Conservation (phyloP, 768 basidiomycete species). For the Dacryopinax spathularia region DNA sequence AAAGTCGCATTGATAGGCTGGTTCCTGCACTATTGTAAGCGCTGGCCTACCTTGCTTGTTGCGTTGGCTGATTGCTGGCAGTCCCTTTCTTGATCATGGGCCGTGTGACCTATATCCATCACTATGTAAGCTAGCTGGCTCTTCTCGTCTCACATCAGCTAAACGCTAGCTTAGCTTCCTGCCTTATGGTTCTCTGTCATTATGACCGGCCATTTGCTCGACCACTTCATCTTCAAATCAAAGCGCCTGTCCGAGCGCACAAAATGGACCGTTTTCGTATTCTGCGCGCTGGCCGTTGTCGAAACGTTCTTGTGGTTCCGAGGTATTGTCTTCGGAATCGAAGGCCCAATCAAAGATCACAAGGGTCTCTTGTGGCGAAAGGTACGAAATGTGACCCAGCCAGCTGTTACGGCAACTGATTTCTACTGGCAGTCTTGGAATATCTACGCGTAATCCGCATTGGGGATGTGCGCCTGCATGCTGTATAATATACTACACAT, state of each 20-base stretch:
- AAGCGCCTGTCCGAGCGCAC: constrained; percentile 44
- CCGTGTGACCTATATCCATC: constrained; percentile 89
- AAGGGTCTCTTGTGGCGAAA: constrained; percentile 69
- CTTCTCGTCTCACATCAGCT: background rate
- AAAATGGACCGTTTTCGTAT: constrained; percentile 58
- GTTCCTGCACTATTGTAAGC: constrained; percentile 76
- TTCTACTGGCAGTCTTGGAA: constrained; percentile 1
- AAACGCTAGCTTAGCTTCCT: constrained; percentile 46
- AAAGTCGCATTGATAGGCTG: constrained; percentile 88
- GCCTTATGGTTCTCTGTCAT: constrained; percentile 94
- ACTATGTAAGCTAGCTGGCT: constrained; percentile 55
- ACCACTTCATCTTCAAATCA: constrained; percentile 83
- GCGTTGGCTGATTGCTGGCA: constrained; percentile 20
- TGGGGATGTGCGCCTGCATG: background rate
- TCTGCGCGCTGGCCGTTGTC: constrained; percentile 45
- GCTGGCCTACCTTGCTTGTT: background rate
- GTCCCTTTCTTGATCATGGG: constrained; percentile 98
- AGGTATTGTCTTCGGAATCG: constrained; percentile 75
- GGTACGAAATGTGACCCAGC: constrained; percentile 22
- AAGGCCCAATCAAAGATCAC: constrained; percentile 71
- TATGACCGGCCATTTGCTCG: constrained; percentile 78
- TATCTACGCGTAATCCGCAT: background rate
- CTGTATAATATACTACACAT: background rate
- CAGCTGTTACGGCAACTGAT: background rate
- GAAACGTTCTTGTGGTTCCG: constrained; percentile 93